These are phyloP conservation scores for Ambrosia trifida DNA, from an alignment of 129 eudicot species.

Conservation along the genomic window DNA sequence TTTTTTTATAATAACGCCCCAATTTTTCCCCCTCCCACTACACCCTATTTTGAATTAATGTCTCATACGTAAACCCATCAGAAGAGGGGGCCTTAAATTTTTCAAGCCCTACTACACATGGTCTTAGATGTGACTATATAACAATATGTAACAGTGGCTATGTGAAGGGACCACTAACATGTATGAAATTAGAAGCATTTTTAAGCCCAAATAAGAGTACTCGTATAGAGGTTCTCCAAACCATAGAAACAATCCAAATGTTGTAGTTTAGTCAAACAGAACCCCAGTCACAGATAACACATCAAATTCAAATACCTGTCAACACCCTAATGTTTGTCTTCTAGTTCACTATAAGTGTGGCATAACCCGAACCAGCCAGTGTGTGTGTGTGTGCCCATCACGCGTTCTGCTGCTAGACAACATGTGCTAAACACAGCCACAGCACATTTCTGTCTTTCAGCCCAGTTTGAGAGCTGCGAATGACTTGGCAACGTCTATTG, in stretches of 20 bases:
- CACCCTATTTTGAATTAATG: too few relatives aligned
- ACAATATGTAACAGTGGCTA: too few relatives aligned
- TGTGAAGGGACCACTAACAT: too few relatives aligned
- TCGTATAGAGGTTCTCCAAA: slow-evolving; percentile 10
- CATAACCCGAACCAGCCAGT: slow-evolving; percentile 25
- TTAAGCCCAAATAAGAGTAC: background rate
- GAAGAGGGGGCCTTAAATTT: too few relatives aligned
- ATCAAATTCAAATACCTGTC: slow-evolving; percentile 3
- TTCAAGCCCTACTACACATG: too few relatives aligned
- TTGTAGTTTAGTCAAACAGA: slow-evolving; percentile 11
- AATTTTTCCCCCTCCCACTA: too few relatives aligned
- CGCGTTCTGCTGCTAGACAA: background rate
- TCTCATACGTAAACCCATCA: too few relatives aligned
- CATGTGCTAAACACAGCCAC: background rate
- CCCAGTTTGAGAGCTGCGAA: slow-evolving; percentile 71
- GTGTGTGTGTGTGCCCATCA: background rate
- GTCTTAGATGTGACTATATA: too few relatives aligned
- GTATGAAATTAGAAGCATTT: background rate
- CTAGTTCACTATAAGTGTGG: slow-evolving; percentile 9
- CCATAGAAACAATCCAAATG: slow-evolving; percentile 1
- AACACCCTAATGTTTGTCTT: slow-evolving; percentile 3
- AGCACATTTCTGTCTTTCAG: slow-evolving; percentile 19
- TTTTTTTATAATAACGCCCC: too few relatives aligned
- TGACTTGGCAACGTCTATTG: slow-evolving; percentile 67
- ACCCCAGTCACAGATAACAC: background rate